Base-by-base conservation (phyloP, 2,329 filamentous ascomycete species). In the Trichoderma sp. region DNA sequence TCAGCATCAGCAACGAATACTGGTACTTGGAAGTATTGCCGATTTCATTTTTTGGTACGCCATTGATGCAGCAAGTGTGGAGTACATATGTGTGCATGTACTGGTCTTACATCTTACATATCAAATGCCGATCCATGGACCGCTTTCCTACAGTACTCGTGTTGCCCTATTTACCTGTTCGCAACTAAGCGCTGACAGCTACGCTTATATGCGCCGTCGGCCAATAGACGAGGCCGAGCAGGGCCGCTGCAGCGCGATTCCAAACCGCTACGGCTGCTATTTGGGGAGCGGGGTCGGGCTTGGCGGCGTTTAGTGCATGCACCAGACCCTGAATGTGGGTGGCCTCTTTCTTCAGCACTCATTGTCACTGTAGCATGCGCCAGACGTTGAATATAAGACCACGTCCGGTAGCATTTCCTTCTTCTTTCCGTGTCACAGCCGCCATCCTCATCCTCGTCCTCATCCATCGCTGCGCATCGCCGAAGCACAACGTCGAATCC, bases 231-330 rank as follows among this genome's bases (percentile, higher is more conserved):
- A 5, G 32, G 49, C 10, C 56, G 1, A 26, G 65, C 56, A 46
- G 65, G 56, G 65, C 24, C 52, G 55, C 43, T 67, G 65, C 18
- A 59, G 30, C 43, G 13, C 55, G 39, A 66, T 59, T 67, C 55
- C 65, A 67, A 67, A 67, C 65, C 18, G 28, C 60, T 26, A 18
- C 43, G 26, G n/a, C n/a, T 21, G 65, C 32, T 13, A 52, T 52
- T 67, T 46, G 55, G 21, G 13, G 39, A 32, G 58, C 58, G 64
- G 54, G 64, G 34, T 61, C 11, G 26, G 24, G 32, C 66, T 54
- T 60, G 65, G 65, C 65, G 64, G 39, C 16, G 2, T n/a, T n/a
- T n/a, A 43, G 5, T 39, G 11, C 32, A 39, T 39, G 37, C 18
- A 43, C 6, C 18, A 8, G 39, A 18, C 39, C n/a, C 39, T 43